phyloP scores from a whole-genome alignment of 345 rosid species.

The Syzygium grande region DNA sequence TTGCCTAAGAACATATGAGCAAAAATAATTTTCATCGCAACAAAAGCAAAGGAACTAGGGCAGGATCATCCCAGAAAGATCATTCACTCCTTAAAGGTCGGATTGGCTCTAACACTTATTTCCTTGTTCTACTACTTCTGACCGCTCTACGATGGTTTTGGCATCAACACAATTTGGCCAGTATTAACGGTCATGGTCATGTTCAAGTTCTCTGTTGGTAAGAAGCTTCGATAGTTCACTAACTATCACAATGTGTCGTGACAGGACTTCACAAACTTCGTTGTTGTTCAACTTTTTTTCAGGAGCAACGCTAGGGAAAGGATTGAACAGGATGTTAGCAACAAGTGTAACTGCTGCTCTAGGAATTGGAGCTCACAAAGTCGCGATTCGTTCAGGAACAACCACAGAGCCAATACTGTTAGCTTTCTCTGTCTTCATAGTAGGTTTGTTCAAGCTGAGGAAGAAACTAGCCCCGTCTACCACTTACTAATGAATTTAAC shows the following conservation, averaged over 20 bases:
- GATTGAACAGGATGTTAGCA: constrained; percentile 27
- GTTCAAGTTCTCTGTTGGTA: constrained; percentile 35
- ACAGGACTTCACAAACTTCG: background rate
- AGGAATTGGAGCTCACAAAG: constrained; percentile 17
- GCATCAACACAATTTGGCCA: constrained; percentile 28
- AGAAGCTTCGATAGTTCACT: background rate
- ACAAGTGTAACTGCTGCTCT: constrained; percentile 22
- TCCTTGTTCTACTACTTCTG: constrained; percentile 21
- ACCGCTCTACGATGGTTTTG: constrained; percentile 20
- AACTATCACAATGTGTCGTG: background rate
- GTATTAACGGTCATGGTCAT: constrained; percentile 28
- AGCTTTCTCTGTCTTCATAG: background rate
- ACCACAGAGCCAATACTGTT: background rate
- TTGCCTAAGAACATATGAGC: background rate
- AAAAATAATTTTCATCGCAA: background rate
- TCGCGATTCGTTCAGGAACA: background rate
- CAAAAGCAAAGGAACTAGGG: constrained; percentile 10
- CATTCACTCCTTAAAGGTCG: constrained; percentile 30
- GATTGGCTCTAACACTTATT: constrained; percentile 28
- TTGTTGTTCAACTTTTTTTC: background rate
- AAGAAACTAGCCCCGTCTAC: background rate
- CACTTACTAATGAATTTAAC: background rate
- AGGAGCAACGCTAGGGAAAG: constrained; percentile 34
- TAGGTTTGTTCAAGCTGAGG: background rate
- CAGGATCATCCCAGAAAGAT: constrained; percentile 36